Evolutionary conservation across 139 green algal species (phyloP).

Genomic region (Chlorella sp.): DNA sequence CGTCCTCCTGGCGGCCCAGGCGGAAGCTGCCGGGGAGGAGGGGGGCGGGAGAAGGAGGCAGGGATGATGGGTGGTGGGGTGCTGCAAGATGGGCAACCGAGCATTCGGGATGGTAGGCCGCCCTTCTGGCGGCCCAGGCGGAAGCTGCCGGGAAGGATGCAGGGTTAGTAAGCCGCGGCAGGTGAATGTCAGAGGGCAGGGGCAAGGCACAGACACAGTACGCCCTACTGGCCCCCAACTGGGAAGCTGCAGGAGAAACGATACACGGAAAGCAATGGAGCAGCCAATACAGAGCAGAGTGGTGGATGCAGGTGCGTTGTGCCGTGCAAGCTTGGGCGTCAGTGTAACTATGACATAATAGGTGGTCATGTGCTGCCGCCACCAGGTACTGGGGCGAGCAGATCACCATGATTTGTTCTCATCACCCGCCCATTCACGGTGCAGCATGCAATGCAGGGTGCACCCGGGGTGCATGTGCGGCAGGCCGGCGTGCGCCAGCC

Average conservation of each 20-base stretch:
- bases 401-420: slow-evolving; percentile 38
- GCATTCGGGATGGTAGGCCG: no score
- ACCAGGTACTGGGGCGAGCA: slow-evolving; percentile 29
- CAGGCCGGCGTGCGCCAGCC: neutral
- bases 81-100: no score
- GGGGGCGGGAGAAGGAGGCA: neutral
- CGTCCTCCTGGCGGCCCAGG: slow-evolving; percentile 89
- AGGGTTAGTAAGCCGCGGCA: neutral
- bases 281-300: neutral
- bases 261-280: no score
- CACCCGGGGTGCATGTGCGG: neutral
- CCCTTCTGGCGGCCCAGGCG: slow-evolving; percentile 88
- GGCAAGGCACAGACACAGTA: neutral
- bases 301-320: neutral
- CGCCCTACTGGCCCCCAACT: no score
- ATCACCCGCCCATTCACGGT: slow-evolving; percentile 36
- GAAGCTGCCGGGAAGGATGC: slow-evolving; percentile 79
- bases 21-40: slow-evolving; percentile 72
- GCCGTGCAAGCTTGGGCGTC: slow-evolving; percentile 44
- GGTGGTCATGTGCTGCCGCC: slow-evolving; percentile 27
- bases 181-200: neutral
- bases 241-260: no score
- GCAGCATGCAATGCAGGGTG: no score
- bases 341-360: slow-evolving; percentile 78
- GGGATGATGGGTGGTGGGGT: neutral